Conservation (phyloP, 331 rosid genomes). For the Saraca asoca region DNA sequence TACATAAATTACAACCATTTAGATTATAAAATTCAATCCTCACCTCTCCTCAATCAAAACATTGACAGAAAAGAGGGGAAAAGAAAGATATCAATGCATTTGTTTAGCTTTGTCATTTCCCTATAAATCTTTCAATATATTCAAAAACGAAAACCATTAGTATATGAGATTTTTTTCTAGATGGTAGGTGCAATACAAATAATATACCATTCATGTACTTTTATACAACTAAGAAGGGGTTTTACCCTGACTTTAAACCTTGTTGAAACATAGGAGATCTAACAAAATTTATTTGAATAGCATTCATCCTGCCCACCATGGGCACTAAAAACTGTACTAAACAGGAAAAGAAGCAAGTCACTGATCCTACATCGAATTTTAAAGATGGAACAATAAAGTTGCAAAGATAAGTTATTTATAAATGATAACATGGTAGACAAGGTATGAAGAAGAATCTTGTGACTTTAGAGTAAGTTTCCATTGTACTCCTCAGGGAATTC, state of each 20-base stretch:
- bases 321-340: background rate
- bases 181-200: no score
- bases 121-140: background rate
- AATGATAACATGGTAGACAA: slow-evolving; percentile 17
- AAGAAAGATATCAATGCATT: background rate
- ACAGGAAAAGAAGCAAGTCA: slow-evolving; percentile 1
- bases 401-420: no score
- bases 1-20: slow-evolving; percentile 38
- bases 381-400: no score
- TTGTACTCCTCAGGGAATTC: slow-evolving; percentile 95
- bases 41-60: slow-evolving; percentile 12
- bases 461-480: no score
- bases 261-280: background rate
- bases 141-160: background rate
- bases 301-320: slow-evolving; percentile 3
- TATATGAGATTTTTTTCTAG: no score
- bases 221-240: no score
- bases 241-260: no score
- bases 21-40: slow-evolving; percentile 21
- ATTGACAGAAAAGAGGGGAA: slow-evolving; percentile 1
- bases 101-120: slow-evolving; percentile 23
- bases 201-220: no score
- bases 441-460: slow-evolving; percentile 83
- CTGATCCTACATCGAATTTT: slow-evolving; percentile 4
- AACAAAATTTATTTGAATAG: slow-evolving; percentile 4